phyloP scores from a whole-genome alignment of 257 asterid species.

The Solanum bulbocastanum region DNA sequence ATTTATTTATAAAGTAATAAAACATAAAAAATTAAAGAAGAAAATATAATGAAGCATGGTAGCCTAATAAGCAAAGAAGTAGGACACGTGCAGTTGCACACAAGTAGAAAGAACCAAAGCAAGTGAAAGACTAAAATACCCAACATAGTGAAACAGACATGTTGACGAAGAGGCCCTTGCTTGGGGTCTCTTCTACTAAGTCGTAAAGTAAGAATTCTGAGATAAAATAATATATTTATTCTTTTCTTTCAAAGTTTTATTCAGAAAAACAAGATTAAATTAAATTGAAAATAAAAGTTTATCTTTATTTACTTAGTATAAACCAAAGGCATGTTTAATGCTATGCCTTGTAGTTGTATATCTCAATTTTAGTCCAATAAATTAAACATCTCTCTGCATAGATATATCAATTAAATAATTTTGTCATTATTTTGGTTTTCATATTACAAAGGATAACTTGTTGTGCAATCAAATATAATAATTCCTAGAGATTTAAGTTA shows the following conservation, averaged over 20 bases:
- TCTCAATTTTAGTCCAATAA: not conserved
- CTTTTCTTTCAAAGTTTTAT: not conserved
- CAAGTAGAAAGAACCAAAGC: no score
- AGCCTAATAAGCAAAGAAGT: no score
- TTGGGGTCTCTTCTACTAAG: no score
- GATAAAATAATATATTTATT: no score
- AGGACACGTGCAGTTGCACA: no score
- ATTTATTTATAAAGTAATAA: no score
- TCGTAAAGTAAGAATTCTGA: not conserved
- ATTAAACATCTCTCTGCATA: not conserved
- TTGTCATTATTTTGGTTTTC: not conserved
- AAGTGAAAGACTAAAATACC: no score
- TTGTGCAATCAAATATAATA: not conserved
- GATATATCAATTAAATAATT: not conserved
- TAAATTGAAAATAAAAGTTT: not conserved
- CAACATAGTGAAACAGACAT: no score
- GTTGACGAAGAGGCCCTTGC: no score
- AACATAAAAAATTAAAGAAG: no score
- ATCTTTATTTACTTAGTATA: not conserved
- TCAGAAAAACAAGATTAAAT: not conserved
- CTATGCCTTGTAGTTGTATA: not conserved
- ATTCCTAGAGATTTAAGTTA: not conserved
- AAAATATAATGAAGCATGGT: no score
- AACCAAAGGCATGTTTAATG: not conserved
- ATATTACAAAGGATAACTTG: not conserved